Base-by-base conservation (phyloP, 2,329 filamentous ascomycete species). In the Xylariaceae sp. region DNA sequence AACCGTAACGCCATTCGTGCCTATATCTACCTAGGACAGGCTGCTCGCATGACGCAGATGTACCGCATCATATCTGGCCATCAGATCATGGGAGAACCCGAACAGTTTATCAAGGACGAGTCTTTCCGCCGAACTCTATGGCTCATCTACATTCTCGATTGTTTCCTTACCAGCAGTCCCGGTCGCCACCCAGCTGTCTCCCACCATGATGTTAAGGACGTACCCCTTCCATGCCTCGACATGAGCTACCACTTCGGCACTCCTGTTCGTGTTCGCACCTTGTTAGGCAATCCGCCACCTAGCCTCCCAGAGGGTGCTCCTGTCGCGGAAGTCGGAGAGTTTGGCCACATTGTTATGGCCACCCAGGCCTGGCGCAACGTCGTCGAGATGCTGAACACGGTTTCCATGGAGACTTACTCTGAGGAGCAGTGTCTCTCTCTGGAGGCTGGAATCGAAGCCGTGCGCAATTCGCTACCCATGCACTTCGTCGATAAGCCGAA, bases 21-120 rank as follows among this genome's bases (percentile, higher is more conserved):
- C 62, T 86, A 86, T 75, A 80, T 84, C 70, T 85, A 85, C 68
- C 76, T 86, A 23, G 83, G 83, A 63, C 82, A 85, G 69, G 83
- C 83, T 37, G 79, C 82, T n/a, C 81, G 83, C 60, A 85, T 86
- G 82, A 78, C 83, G 37, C 83, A 86, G 73, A 86, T 86, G 83
- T 84, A 81, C 66, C 78, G 82, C 63, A 81, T 86, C 58, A 78
- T 85, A 51, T 81, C 83, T 65, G 77, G 77, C 47, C 82, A 83
- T 65, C 78, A 82, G 64, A 72, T 75, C 48, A 75, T 77, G 13
- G 70, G 73, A 44, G 80, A 82, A 47, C 77, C 79, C n/a, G 82
- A 85, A 65, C 80, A 82, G 66, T 86, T 85, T 68, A 77, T 84
- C 10, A 80, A 82, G 64, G 82, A 85, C 52, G 83, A 86, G 70